Percentiles rank a stretch among this genome's conserved stretches.
phyloP scores from a whole-genome alignment of 208 protist species.

The Crithidia mellificae region DNA sequence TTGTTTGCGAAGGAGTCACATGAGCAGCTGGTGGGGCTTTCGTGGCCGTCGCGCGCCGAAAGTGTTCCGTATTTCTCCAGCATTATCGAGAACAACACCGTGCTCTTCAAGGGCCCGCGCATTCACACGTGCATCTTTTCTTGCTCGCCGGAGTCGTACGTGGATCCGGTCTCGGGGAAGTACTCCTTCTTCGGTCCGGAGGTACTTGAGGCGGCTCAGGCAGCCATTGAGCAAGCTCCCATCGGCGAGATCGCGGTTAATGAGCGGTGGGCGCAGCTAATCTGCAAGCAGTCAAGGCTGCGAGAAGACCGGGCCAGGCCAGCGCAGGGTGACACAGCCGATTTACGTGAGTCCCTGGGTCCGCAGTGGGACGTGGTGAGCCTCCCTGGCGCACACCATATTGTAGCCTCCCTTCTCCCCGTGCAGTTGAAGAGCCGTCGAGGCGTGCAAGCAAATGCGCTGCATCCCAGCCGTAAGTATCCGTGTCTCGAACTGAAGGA shows the following conservation, averaged over 20 bases:
- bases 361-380: constrained; percentile 58
- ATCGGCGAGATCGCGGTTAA: constrained; percentile 86
- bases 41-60: constrained; percentile 47
- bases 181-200: constrained; percentile 70
- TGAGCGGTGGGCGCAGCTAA: constrained; percentile 49
- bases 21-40: constrained; percentile 53
- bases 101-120: constrained; percentile 78
- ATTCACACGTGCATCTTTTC: constrained; percentile 86
- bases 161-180: constrained; percentile 67
- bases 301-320: constrained; percentile 13
- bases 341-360: constrained; percentile 41
- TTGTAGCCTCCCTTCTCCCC: constrained; percentile 69
- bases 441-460: constrained; percentile 44
- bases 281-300: constrained; percentile 49
- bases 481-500: constrained; percentile 41
- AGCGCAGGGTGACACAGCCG: constrained; percentile 6
- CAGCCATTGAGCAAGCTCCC: constrained; percentile 49
- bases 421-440: constrained; percentile 58
- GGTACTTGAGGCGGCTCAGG: constrained; percentile 51
- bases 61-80: constrained; percentile 39
- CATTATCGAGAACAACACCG: constrained; percentile 47
- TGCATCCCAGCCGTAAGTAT: constrained; percentile 63
- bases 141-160: constrained; percentile 65
- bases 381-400: constrained; percentile 33
- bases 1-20: constrained; percentile 74